Percentiles rank a stretch among this genome's conserved stretches.
Evolutionary conservation across 345 rosid genomes (phyloP).

Genomic region (Leavenworthia alabamica): DNA sequence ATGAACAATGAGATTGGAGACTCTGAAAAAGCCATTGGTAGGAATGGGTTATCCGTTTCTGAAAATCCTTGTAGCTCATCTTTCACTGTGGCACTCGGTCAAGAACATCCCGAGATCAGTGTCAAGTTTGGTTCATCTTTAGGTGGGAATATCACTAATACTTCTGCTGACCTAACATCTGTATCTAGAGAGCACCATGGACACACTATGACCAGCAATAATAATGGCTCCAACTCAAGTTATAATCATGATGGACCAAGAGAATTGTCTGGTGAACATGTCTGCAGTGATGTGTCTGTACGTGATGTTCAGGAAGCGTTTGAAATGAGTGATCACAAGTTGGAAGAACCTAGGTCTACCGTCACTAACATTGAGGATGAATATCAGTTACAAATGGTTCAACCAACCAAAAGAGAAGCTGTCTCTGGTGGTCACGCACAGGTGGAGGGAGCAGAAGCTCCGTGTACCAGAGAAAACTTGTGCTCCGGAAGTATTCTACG

Average conservation of each 20-base stretch:
- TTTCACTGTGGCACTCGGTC: neutral
- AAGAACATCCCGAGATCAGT: constrained; percentile 16
- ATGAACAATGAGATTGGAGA: constrained; percentile 19
- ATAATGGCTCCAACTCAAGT: constrained; percentile 6
- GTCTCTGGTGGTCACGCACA: constrained; percentile 15
- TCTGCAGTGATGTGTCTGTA: constrained; percentile 19
- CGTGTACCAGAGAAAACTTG: constrained; percentile 24
- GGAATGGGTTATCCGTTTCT: neutral
- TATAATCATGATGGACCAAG: constrained; percentile 24
- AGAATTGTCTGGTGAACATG: constrained; percentile 21
- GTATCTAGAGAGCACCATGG: constrained; percentile 30
- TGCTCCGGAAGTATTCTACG: constrained; percentile 10
- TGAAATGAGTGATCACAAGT: constrained; percentile 24
- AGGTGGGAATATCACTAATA: constrained; percentile 8
- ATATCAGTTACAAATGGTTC: constrained; percentile 15
- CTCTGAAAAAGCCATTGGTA: constrained; percentile 18
- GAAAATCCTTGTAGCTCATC: constrained; percentile 5
- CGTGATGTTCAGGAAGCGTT: constrained; percentile 22
- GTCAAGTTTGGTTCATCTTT: constrained; percentile 3
- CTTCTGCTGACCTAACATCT: constrained; percentile 18
- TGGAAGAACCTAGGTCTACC: constrained; percentile 19
- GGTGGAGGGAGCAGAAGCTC: constrained; percentile 27
- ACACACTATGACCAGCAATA: constrained; percentile 10
- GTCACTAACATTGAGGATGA: constrained; percentile 22
- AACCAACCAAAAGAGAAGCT: constrained; percentile 26